Base-by-base conservation (phyloP, 75 land plant genomes). In the Pseudotsuga menziesii region DNA sequence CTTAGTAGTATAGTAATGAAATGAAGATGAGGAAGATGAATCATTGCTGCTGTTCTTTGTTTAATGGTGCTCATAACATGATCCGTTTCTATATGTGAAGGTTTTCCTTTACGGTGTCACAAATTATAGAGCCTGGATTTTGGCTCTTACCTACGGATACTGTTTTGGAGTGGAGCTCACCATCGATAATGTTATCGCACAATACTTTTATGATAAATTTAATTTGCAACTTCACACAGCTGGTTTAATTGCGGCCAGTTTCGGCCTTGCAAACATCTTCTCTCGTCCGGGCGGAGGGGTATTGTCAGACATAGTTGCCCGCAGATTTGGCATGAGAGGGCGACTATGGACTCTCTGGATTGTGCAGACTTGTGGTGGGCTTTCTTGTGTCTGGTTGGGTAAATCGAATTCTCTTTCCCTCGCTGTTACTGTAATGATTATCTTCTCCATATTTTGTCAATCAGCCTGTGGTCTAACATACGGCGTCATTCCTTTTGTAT, bases 401-500 rank as follows among this genome's bases (percentile, higher is more conserved):
- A 78, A 61, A 5, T 78, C 85, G 29, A 75, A 77, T 15, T 55
- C 80, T 3, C 86, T 94, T 48, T 78, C 85, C 2, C 52, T 79
- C 0, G 80, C 97, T 13, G 79, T 92, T 17, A 23, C 79, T 2
- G 76, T 88, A 27, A 93, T 94, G 97, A 77, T 94, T 25, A 74
- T 92, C 66, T 92, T 94, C 92, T 94, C 97, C 67, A 5, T 82
- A 56, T 89, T 88, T 54, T 85, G 88, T n/a, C 94, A 91, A 61
- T 91, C 93, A 12, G 92, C 92, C 4, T 88, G 90, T 56, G 96
- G 96, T 17, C 85, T 90, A 35, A 92, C 91, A 20, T 93, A 89
- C 73, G 97, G 95, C 23, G 79, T 94, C 54, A 81, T 94, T 36
- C 97, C 97, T 7, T 94, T 94, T 82, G 76, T 94, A n/a, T 94